Percentiles rank a stretch among this genome's conserved stretches.
Evolutionary conservation across 2,329 filamentous ascomycete species (phyloP).

Genomic region (Intubia oerlemansii): DNA sequence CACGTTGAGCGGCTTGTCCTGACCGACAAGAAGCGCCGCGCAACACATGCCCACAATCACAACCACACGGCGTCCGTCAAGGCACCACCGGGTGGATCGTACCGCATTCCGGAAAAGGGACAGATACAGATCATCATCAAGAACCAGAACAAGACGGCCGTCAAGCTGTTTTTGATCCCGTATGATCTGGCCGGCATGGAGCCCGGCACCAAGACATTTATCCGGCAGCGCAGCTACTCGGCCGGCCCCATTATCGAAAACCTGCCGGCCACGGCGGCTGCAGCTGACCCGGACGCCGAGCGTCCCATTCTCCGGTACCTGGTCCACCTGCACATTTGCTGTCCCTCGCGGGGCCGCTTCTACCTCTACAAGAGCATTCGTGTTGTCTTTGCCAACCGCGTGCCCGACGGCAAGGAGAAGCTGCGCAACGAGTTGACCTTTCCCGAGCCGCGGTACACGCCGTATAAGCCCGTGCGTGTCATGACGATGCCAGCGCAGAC

Average conservation of each 20-base stretch:
- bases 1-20: slow-evolving; percentile 1
- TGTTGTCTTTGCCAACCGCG: slow-evolving; percentile 89
- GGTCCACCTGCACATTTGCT: slow-evolving; percentile 84
- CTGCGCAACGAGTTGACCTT: slow-evolving; percentile 75
- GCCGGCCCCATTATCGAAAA: slow-evolving; percentile 60
- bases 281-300: slow-evolving; percentile 17
- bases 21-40: slow-evolving; percentile 9
- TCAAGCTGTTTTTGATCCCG: slow-evolving; percentile 84
- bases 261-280: slow-evolving; percentile 14
- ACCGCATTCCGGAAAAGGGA: slow-evolving; percentile 81
- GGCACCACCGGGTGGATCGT: slow-evolving; percentile 68
- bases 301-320: slow-evolving; percentile 70
- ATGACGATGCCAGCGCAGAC: slow-evolving; percentile 18
- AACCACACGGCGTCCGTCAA: slow-evolving; percentile 20
- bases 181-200: slow-evolving; percentile 90
- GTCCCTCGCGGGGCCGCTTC: slow-evolving; percentile 59
- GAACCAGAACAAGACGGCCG: slow-evolving; percentile 94
- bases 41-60: slow-evolving; percentile 23
- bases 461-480: slow-evolving; percentile 50
- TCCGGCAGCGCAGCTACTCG: slow-evolving; percentile 84
- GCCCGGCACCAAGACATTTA: slow-evolving; percentile 83
- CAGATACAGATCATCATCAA: slow-evolving; percentile 96
- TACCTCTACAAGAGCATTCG: slow-evolving; percentile 84
- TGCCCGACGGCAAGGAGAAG: slow-evolving; percentile 87
- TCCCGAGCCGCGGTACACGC: slow-evolving; percentile 68